phyloP scores from a whole-genome alignment of 495 filamentous ascomycete genomes.

The Penicillium bovifimosum region DNA sequence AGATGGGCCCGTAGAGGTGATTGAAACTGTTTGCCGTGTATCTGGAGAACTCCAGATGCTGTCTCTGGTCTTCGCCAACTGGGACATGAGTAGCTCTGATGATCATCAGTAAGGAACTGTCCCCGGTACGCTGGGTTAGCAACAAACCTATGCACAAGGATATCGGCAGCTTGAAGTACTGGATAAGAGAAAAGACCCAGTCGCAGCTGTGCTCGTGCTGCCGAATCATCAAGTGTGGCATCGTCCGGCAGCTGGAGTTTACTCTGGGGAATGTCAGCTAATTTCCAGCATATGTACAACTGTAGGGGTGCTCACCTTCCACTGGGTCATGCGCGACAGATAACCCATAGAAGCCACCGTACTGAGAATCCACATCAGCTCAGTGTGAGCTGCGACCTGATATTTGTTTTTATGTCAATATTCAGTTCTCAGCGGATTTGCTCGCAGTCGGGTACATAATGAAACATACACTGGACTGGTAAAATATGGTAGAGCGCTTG shows the following conservation, averaged over 20 bases:
- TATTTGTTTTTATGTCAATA: conserved; percentile 17
- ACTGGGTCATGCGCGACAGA: conserved; percentile 92
- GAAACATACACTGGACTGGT: conserved; percentile 61
- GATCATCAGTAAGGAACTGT: neutral
- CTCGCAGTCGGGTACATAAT: neutral
- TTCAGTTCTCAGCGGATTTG: neutral
- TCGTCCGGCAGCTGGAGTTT: conserved; percentile 60
- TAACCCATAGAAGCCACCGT: conserved; percentile 86
- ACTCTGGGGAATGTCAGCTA: conserved; percentile 44
- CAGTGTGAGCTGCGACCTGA: conserved; percentile 73
- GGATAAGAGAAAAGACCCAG: conserved; percentile 96
- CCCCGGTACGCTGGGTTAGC: neutral
- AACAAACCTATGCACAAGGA: conserved; percentile 71
- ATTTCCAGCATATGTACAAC: neutral
- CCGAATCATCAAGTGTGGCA: conserved; percentile 44
- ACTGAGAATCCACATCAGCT: conserved; percentile 94
- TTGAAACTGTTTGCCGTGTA: conserved; percentile 84
- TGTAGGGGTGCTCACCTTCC: conserved; percentile 62
- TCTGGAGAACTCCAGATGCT: conserved; percentile 89
- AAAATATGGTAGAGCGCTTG: conserved; percentile 70
- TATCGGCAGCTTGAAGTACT: conserved; percentile 91
- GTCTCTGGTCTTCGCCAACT: conserved; percentile 86
- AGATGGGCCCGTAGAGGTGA: conserved; percentile 56
- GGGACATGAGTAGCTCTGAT: conserved; percentile 84
- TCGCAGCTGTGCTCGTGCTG: conserved; percentile 56